These are phyloP conservation scores for Boletellus sp. DNA, from an alignment of 1,284 basidiomycete genomes.

Conservation along the genomic window DNA sequence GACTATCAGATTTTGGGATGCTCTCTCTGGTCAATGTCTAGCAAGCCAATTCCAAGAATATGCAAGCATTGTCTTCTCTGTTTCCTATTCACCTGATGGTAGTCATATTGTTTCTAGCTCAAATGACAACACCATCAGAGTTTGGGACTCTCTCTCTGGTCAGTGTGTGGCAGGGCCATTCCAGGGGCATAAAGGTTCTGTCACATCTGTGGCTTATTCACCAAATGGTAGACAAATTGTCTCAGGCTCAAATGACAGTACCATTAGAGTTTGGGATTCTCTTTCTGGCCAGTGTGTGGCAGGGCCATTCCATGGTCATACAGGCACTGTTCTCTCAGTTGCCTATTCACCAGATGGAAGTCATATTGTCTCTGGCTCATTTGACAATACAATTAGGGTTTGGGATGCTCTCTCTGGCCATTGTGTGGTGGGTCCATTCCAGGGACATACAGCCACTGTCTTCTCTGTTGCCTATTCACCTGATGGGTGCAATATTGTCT, in stretches of 20 bases:
- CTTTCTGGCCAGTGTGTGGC: constrained; percentile 9
- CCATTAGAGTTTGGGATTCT: constrained; percentile 16
- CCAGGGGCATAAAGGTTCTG: constrained; percentile 1
- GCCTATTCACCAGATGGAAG: constrained; percentile 18
- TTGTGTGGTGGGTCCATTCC: constrained; percentile 16
- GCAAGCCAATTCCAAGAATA: constrained; percentile 8
- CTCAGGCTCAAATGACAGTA: constrained; percentile 12
- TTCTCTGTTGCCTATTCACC: constrained; percentile 20
- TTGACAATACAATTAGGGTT: constrained; percentile 19
- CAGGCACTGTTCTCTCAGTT: constrained; percentile 6
- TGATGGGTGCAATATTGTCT: constrained; percentile 14
- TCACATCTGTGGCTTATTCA: constrained; percentile 16
- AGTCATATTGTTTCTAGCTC: constrained; percentile 11
- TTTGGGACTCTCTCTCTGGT: constrained; percentile 14
- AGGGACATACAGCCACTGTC: constrained; percentile 7
- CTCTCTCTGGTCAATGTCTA: constrained; percentile 4
- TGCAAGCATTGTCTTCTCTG: constrained; percentile 6
- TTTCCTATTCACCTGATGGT: constrained; percentile 21
- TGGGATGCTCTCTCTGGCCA: constrained; percentile 17
- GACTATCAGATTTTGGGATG: constrained; percentile 9
- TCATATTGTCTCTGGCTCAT: constrained; percentile 15
- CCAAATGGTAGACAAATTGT: constrained; percentile 11
- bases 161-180: constrained; percentile 2
- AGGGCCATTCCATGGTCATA: constrained; percentile 16
- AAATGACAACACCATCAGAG: neutral